Evolutionary conservation across 2,329 filamentous ascomycete genomes (phyloP), one percentile per base, ranked within the genome.

Genomic region (Calycina herbarum): DNA sequence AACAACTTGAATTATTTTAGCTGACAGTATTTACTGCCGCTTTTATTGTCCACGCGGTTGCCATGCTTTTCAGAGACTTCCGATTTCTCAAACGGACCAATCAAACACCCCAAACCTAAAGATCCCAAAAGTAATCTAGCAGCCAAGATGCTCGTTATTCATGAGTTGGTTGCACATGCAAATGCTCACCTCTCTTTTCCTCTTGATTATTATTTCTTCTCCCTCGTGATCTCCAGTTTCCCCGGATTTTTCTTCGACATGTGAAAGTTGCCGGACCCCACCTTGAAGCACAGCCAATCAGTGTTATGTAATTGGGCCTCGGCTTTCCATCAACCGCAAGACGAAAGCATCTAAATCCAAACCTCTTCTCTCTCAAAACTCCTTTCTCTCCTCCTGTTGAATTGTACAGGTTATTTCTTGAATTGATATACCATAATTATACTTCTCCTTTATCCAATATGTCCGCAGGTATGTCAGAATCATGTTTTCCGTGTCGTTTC

Each of bases 391-490:
- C 35, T 45, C 15, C 15, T 45, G 1, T 29, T 29, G 27, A 29
- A 15, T 20, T 45, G 17, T 45, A 45, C 31, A 56, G 27, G 11
- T 15, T 27, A 1, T 33, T 38, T 57, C n/a, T 54, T 29, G n/a
- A 51, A 42, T 61, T 24, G 29, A 35, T 59, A 20, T 45, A 27
- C n/a, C 20, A 29, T 31, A 31, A 31, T n/a, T 8, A 6, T 20
- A 48, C 42, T 48, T 40, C 11, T 56, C 15, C 3, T 57, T 31
- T 20, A 5, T 20, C 35, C 66, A 69, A 40, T 24, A 74, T 74
- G 72, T 73, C 72, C 70, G 68, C 70, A 61, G 72, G 73, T 73
- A 63, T 57, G 70, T 63, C 59, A 31, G 10, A 27, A 11, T 24
- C 2, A 24, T n/a, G 38, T 13, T 38, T 35, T 4, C 15, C 56